These are phyloP conservation scores for Naganishia sp. DNA, from an alignment of 1,284 basidiomycete species.

Conservation along the genomic window DNA sequence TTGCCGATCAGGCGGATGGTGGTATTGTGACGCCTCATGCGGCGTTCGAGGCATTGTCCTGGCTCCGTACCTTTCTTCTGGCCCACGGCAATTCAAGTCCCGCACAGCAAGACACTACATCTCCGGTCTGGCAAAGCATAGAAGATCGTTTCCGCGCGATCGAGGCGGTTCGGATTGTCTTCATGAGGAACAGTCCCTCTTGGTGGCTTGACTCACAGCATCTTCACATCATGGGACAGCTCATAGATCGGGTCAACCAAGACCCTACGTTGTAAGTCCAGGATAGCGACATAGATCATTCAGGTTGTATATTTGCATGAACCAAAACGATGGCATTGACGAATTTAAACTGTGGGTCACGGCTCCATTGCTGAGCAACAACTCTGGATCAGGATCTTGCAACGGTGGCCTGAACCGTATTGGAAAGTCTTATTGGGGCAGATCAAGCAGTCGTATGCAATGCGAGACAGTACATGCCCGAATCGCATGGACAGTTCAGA, in stretches of 20 bases:
- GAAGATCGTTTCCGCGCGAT: background rate
- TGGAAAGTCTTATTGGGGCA: too few species aligned
- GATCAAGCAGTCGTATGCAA: too few species aligned
- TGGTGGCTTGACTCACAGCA: conserved; percentile 14
- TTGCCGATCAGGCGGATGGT: background rate
- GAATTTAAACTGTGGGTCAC: too few species aligned
- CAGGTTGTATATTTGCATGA: too few species aligned
- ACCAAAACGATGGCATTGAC: too few species aligned
- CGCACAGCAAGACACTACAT: background rate
- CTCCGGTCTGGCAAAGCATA: background rate
- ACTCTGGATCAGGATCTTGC: background rate
- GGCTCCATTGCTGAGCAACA: background rate
- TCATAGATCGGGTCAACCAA: conserved; percentile 1
- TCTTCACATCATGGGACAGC: background rate
- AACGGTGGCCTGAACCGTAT: too few species aligned
- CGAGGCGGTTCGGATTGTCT: conserved; percentile 10
- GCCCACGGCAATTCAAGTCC: background rate
- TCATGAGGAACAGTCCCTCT: background rate
- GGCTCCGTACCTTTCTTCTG: conserved; percentile 3
- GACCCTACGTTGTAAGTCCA: background rate
- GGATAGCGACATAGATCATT: background rate
- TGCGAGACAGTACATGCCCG: too few species aligned
- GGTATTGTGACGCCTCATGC: background rate
- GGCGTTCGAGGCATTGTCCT: background rate
- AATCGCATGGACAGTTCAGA: too few species aligned